These are phyloP conservation scores for Mycothermus thermophilus DNA, from an alignment of 495 filamentous ascomycete species.

Conservation along the genomic window DNA sequence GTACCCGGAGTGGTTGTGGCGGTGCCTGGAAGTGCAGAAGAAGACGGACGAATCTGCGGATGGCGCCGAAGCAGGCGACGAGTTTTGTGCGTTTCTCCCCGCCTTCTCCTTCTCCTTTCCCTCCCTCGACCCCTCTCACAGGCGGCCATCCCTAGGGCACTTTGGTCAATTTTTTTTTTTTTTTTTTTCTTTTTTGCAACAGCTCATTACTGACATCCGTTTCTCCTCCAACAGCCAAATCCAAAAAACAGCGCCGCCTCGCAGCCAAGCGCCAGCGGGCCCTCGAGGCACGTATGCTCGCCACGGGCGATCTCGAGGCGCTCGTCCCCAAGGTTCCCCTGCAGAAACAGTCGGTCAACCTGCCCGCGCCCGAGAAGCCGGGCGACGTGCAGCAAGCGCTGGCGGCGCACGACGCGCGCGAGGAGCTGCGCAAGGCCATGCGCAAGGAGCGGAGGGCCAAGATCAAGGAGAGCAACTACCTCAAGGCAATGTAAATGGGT, in stretches of 20 bases:
- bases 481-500: slow-evolving; percentile 54
- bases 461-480: slow-evolving; percentile 91
- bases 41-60: slow-evolving; percentile 20
- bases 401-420: slow-evolving; percentile 42
- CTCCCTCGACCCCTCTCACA: background rate
- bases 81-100: slow-evolving; percentile 51
- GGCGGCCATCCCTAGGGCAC: too few relatives aligned
- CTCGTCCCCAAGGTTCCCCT: slow-evolving; percentile 63
- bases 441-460: slow-evolving; percentile 56
- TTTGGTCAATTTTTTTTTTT: too few relatives aligned
- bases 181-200: background rate
- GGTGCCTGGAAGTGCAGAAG: slow-evolving; percentile 46
- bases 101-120: background rate
- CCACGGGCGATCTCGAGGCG: slow-evolving; percentile 47
- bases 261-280: slow-evolving; percentile 54
- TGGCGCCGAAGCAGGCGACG: slow-evolving; percentile 40
- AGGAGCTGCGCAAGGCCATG: slow-evolving; percentile 54
- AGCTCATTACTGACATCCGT: background rate
- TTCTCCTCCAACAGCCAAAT: slow-evolving; percentile 47
- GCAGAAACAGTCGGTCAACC: slow-evolving; percentile 71
- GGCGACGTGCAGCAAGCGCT: slow-evolving; percentile 42
- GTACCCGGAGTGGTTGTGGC: slow-evolving; percentile 90
- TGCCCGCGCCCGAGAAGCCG: slow-evolving; percentile 51
- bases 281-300: slow-evolving; percentile 48
- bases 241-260: slow-evolving; percentile 56